phyloP scores from a whole-genome alignment of 106 monocot genomes.

The Ottelia alismoides region DNA sequence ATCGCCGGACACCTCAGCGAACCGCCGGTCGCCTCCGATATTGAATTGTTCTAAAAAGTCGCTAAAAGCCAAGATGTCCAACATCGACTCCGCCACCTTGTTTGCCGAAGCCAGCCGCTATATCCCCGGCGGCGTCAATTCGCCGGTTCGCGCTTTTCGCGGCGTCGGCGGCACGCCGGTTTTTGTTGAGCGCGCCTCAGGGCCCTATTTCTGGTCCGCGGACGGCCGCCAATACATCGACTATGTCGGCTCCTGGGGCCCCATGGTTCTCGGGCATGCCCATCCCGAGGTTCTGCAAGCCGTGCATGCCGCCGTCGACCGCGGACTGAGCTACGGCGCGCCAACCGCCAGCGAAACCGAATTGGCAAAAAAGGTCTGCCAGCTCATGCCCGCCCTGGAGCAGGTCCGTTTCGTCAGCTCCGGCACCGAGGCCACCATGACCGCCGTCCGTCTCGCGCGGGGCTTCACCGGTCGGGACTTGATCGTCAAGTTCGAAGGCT shows the following conservation, averaged over 20 bases:
- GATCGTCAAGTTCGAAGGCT: background rate
- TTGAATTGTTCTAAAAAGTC: too few relatives aligned
- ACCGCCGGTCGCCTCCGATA: too few relatives aligned
- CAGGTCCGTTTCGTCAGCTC: background rate
- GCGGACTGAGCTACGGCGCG: background rate
- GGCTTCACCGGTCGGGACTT: background rate
- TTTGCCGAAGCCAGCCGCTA: too few relatives aligned
- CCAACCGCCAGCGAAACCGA: background rate
- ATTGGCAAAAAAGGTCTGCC: background rate
- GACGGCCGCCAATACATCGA: background rate
- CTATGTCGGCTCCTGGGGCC: too few relatives aligned
- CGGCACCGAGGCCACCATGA: background rate
- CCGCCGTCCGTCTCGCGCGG: background rate
- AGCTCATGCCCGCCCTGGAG: background rate
- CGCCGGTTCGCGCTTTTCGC: background rate
- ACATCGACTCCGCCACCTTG: too few relatives aligned
- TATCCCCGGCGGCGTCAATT: background rate
- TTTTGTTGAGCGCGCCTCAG: background rate
- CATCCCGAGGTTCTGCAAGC: background rate
- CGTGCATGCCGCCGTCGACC: background rate
- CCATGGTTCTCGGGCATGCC: background rate
- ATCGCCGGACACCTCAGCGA: too few relatives aligned
- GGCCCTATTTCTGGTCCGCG: background rate
- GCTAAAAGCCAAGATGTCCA: too few relatives aligned
- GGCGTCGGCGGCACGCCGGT: background rate